Conservation (phyloP, 2,329 filamentous ascomycete genomes). For the Penicillium sp. region DNA sequence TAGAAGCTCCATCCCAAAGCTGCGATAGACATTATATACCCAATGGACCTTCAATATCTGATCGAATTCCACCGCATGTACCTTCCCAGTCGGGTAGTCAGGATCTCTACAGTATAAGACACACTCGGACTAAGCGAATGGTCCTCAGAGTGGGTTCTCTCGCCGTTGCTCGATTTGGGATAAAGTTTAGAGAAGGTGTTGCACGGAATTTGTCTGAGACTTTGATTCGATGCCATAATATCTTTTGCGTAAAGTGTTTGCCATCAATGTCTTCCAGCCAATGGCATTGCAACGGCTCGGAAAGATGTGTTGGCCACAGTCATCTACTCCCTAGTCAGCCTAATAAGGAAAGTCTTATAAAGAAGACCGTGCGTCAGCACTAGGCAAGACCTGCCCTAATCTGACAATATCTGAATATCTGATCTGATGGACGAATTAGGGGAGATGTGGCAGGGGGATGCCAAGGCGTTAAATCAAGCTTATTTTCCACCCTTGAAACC, state of each 20-base stretch:
- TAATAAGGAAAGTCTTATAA: slow-evolving; percentile 2
- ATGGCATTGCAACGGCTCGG: slow-evolving; percentile 4
- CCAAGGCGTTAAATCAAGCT: slow-evolving; percentile 15
- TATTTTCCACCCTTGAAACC: slow-evolving; percentile 3
- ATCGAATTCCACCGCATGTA: slow-evolving; percentile 22
- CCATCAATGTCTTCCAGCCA: slow-evolving; percentile 9
- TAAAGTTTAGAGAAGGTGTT: slow-evolving; percentile 18
- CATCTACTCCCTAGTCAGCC: neutral
- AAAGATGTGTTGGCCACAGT: neutral
- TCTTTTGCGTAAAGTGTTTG: slow-evolving; percentile 18
- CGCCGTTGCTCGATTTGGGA: slow-evolving; percentile 12
- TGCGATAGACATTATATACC: slow-evolving; percentile 17
- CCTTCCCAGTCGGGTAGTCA: slow-evolving; percentile 25
- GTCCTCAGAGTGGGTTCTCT: slow-evolving; percentile 14
- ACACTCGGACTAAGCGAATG: slow-evolving; percentile 10
- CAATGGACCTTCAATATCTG: slow-evolving; percentile 8
- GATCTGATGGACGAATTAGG: neutral
- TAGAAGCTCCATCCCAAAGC: neutral
- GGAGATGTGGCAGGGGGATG: neutral
- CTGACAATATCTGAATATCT: slow-evolving; percentile 5
- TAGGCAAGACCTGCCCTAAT: slow-evolving; percentile 1
- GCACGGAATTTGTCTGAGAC: neutral
- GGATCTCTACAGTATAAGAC: slow-evolving; percentile 6
- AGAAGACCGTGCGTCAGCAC: neutral
- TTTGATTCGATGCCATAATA: slow-evolving; percentile 13